These are phyloP conservation scores for Arabis alpina DNA, from an alignment of 345 rosid species.

Conservation along the genomic window DNA sequence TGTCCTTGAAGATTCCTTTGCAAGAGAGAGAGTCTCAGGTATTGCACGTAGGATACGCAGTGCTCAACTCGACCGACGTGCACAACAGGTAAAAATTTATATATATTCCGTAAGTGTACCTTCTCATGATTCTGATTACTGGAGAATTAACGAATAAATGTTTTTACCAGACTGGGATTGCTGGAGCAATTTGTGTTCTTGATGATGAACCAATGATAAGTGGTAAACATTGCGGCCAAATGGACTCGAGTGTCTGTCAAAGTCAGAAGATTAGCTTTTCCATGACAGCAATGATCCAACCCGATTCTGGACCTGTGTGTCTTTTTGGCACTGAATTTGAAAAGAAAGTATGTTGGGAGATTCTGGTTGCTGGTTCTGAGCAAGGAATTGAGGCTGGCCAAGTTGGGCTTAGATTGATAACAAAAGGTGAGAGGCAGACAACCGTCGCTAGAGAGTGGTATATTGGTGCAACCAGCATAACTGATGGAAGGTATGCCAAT, in stretches of 20 bases:
- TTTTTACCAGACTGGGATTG: conserved; percentile 74
- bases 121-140: conserved; percentile 29
- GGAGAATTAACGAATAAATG: conserved; percentile 23
- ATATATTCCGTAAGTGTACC: neutral
- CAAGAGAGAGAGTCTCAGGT: conserved; percentile 97
- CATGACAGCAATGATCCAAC: conserved; percentile 89
- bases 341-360: conserved; percentile 96
- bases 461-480: conserved; percentile 96
- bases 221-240: conserved; percentile 87
- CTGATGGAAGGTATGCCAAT: conserved; percentile 88
- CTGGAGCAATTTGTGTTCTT: conserved; percentile 89
- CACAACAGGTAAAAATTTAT: conserved; percentile 66
- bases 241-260: conserved; percentile 74
- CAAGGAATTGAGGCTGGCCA: conserved; percentile 99
- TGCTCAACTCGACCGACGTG: conserved; percentile 90
- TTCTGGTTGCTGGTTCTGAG: conserved; percentile 98
- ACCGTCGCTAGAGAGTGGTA: conserved; percentile 95
- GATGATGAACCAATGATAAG: conserved; percentile 93
- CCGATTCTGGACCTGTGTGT: conserved; percentile 99
- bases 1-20: conserved; percentile 98
- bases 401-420: conserved; percentile 90
- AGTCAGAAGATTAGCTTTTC: conserved; percentile 93
- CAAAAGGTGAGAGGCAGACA: conserved; percentile 93
- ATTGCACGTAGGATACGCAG: conserved; percentile 93
- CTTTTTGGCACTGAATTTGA: conserved; percentile 95